These are phyloP conservation scores for Aspergillus sp. DNA, from an alignment of 2,329 filamentous ascomycete genomes.

Conservation along the genomic window DNA sequence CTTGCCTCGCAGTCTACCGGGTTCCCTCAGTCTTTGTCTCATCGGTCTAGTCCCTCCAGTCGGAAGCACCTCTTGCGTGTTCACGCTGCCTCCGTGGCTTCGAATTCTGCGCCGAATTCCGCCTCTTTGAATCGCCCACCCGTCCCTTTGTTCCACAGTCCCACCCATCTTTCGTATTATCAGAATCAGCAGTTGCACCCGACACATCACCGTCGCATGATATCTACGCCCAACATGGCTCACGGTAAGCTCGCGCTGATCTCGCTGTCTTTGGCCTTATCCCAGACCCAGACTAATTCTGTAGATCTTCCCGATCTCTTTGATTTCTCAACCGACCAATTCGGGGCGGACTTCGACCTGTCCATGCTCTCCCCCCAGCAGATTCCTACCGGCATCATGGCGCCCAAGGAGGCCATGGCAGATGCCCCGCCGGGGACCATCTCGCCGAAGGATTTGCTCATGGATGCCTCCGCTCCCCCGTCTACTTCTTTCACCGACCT, in stretches of 20 bases:
- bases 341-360: constrained; percentile 25
- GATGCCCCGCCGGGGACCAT: constrained; percentile 60
- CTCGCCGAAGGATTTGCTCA: constrained; percentile 77
- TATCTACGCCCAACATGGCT: constrained; percentile 40
- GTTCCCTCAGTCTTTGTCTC: constrained; percentile 39
- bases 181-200: constrained; percentile 30
- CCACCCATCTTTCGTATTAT: constrained; percentile 24
- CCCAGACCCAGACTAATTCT: constrained; percentile 14
- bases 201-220: constrained; percentile 34
- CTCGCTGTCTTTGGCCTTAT: constrained; percentile 27
- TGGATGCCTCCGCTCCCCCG: constrained; percentile 75
- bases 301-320: constrained; percentile 30
- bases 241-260: constrained; percentile 31
- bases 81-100: constrained; percentile 40
- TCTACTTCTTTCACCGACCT: constrained; percentile 79
- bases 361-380: constrained; percentile 28
- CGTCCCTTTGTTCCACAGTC: constrained; percentile 39
- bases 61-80: constrained; percentile 31
- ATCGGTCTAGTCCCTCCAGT: constrained; percentile 36
- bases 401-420: constrained; percentile 45
- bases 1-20: constrained; percentile 39
- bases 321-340: constrained; percentile 27
- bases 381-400: constrained; percentile 37
- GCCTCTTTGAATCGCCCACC: constrained; percentile 37
- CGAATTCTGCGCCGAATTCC: constrained; percentile 36